A percentile compares a stretch with the other conserved stretches of the same genome.
phyloP scores from a whole-genome alignment of 2,329 filamentous ascomycete genomes.

The Lachnellula hyalina region DNA sequence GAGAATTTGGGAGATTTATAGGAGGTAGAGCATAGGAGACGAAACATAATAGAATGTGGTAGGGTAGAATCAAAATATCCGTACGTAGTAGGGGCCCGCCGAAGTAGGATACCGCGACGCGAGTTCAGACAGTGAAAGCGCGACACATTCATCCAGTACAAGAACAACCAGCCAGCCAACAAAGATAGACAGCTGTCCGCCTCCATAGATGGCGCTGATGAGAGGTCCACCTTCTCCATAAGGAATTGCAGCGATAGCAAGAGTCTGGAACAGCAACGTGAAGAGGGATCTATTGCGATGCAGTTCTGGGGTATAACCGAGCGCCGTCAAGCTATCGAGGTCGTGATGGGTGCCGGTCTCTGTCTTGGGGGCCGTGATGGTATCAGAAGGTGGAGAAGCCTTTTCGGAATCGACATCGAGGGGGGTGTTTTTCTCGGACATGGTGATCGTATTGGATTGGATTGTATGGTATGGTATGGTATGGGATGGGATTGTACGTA shows the following conservation, averaged over 20 bases:
- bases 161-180: slow-evolving; percentile 51
- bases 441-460: background rate
- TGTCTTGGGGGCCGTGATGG: background rate
- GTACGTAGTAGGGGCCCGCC: slow-evolving; percentile 73
- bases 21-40: too few species aligned
- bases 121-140: slow-evolving; percentile 66
- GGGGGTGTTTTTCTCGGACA: background rate
- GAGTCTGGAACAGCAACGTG: slow-evolving; percentile 55
- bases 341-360: slow-evolving; percentile 14
- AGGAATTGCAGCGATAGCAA: slow-evolving; percentile 56
- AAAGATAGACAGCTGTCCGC: slow-evolving; percentile 50
- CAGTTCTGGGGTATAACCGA: slow-evolving; percentile 55
- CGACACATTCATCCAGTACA: slow-evolving; percentile 58
- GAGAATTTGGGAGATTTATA: too few species aligned
- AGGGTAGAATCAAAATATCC: too few species aligned
- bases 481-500: background rate
- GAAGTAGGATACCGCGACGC: slow-evolving; percentile 73
- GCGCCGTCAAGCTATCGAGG: slow-evolving; percentile 22
- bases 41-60: too few species aligned
- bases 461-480: too few species aligned
- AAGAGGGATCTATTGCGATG: slow-evolving; percentile 53
- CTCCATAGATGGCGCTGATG: slow-evolving; percentile 29
- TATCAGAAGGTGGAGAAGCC: background rate
- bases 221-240: slow-evolving; percentile 39
- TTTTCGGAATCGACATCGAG: slow-evolving; percentile 7